A percentile compares a stretch with the other conserved stretches of the same genome.
These are phyloP conservation scores for Eucalyptus paniculata DNA, from an alignment of 345 rosid genomes.

Conservation along the genomic window DNA sequence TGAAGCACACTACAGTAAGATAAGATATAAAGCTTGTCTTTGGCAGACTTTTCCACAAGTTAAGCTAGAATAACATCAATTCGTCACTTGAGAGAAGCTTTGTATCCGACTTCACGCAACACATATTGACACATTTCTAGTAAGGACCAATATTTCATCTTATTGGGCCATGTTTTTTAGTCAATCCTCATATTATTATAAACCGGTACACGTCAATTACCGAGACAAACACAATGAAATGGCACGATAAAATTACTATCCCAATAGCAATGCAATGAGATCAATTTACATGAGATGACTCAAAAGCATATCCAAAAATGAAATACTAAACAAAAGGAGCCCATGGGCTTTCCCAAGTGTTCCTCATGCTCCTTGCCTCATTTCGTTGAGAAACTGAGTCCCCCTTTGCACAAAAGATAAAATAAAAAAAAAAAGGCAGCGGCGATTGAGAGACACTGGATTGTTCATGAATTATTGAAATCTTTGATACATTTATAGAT, in stretches of 20 bases:
- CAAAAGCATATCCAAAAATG: not conserved
- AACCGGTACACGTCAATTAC: not conserved
- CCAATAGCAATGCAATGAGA: not conserved
- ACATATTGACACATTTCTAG: not conserved
- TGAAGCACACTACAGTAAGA: too few relatives aligned
- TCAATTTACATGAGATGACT: not conserved
- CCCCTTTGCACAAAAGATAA: not conserved
- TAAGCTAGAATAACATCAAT: not conserved
- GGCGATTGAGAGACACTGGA: not conserved
- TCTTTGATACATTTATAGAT: not conserved
- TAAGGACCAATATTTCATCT: not conserved
- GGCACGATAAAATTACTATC: not conserved
- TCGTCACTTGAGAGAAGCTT: not conserved
- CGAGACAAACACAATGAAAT: not conserved
- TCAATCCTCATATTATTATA: not conserved
- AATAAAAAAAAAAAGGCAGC: not conserved
- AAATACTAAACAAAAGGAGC: not conserved
- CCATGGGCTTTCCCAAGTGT: not conserved
- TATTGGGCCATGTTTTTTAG: not conserved
- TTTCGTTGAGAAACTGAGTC: not conserved
- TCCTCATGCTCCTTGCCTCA: not conserved
- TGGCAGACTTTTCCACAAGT: too few relatives aligned
- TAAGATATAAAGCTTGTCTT: too few relatives aligned
- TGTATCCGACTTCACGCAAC: fast-evolving
- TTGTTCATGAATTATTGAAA: not conserved